Base-by-base conservation (phyloP, 2,329 filamentous ascomycete genomes). In the Pestalotiopsis sp. region DNA sequence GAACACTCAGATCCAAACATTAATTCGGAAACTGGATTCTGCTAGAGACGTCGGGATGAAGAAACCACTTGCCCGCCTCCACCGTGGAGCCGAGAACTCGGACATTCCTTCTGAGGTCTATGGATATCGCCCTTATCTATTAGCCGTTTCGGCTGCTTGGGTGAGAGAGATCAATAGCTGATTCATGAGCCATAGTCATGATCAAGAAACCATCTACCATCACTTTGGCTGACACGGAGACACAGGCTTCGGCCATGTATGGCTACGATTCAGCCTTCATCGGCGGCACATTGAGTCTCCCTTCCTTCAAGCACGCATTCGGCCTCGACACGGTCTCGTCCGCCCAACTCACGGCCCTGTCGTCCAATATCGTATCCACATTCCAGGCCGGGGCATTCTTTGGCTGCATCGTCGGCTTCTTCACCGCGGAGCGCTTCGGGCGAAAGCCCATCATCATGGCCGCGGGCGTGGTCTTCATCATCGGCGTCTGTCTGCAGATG, bases 351-450 rank as follows among this genome's bases (percentile, higher is more conserved):
- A n/a, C 61, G 7, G 31, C 20, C 23, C 80, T 86, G 41, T 87
- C 85, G 72, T 81, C 86, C 68, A 90, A 90, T 72, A 90, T 90
- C 68, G 88, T 90, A 60, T 87, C 84, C n/a, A 84, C 85, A 67
- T 90, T 77, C 49, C 89, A 90, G 75, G 89, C 87, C 12, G 89
- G 89, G 61, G 88, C 88, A 39, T 90, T 91, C 78, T 90, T 91
- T 70, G 89, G 89, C 20, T 83, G 87, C 2, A 80, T 89, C 65
- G 81, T 86, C 67, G 85, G 70, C n/a, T 83, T 80, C 69, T 79
- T 79, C 12, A 76, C 83, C 41, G 80, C 78, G 3, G 81, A 84
- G 60, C 78, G 75, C 63, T 78, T 80, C 67, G 82, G 83, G 17
- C 78, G 83, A 17, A 81, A 79, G 68, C 77, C 75, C 60, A 79